Evolutionary conservation across 2,329 filamentous ascomycete species (phyloP), one percentile per base, ranked within the genome.

Genomic region (Aspergillus sp.): DNA sequence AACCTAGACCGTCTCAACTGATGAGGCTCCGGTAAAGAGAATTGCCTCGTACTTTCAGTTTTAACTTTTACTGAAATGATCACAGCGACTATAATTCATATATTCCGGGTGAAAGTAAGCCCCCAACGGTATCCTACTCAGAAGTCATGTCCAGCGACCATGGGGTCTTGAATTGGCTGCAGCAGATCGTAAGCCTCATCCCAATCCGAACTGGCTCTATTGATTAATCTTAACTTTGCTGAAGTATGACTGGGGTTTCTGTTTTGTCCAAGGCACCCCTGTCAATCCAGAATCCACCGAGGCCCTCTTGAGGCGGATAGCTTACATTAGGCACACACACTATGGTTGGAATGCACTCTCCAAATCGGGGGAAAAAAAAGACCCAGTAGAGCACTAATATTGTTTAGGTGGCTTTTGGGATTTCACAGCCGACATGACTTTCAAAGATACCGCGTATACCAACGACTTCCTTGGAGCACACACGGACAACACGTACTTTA

Each of bases 401-500:
- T 57, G 12, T 17, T 7, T 53, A 64, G 82, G 86, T 61, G 87
- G 83, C 26, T 90, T 90, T 74, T 90, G 87, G 79, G 93, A 97
- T 74, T 98, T 98, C 73, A 90, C 90, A 1, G 89, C 93, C 5
- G 90, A 97, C 73, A 83, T 97, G 22, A 88, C 91, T 26, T 89
- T 89, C 69, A 93, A 93, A 63, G 92, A 96, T 68, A 96, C 90
- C 2, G 92, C 92, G 3, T 99, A 98, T 77, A 97, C 93, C 2
- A 91, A 89, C 66, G 81, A 95, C 50, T 87, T 87, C 1, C 83
- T 99, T 3, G 85, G 86, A 18, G 88, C 90, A 1, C 95, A 99
- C 74, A 98, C 93, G 1, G 95, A 99, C 76, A 98, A 86, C 6
- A 96, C 93, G 1, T 98, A 99, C 75, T 98, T 98, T 76, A 92